Evolutionary conservation across 1,284 basidiomycete genomes (phyloP).

Genomic region (Boletus semigastroideus): DNA sequence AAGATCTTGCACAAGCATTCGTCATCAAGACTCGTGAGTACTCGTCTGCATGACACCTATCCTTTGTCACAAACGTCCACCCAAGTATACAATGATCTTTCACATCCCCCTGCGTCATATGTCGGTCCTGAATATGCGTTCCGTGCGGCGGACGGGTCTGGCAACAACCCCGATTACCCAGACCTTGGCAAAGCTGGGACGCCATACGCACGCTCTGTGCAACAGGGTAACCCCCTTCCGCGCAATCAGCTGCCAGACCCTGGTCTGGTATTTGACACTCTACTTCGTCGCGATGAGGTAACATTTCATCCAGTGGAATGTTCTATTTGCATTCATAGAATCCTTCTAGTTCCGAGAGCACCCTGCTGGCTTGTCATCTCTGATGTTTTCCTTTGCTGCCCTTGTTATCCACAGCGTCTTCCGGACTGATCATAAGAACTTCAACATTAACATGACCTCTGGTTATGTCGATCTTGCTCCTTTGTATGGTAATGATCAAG

Average conservation of each 20-base stretch:
- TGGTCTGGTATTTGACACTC: constrained; percentile 73
- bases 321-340: neutral
- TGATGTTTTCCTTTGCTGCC: constrained; percentile 83
- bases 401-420: constrained; percentile 82
- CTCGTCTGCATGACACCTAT: neutral
- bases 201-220: constrained; percentile 80
- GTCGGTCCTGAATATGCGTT: constrained; percentile 62
- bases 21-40: constrained; percentile 58
- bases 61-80: constrained; percentile 3
- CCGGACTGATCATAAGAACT: constrained; percentile 65
- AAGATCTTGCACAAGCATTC: constrained; percentile 48
- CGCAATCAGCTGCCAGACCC: constrained; percentile 71
- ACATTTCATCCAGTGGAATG: neutral
- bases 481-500: constrained; percentile 70
- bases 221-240: constrained; percentile 63
- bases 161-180: constrained; percentile 71
- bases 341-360: constrained; percentile 63
- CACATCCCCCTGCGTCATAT: constrained; percentile 70
- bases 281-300: constrained; percentile 36
- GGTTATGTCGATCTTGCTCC: constrained; percentile 86
- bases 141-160: constrained; percentile 70
- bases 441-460: constrained; percentile 79
- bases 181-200: constrained; percentile 72
- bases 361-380: constrained; percentile 72
- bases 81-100: constrained; percentile 74